phyloP scores from a whole-genome alignment of 1,284 basidiomycete genomes.

The Puccinia triticina region DNA sequence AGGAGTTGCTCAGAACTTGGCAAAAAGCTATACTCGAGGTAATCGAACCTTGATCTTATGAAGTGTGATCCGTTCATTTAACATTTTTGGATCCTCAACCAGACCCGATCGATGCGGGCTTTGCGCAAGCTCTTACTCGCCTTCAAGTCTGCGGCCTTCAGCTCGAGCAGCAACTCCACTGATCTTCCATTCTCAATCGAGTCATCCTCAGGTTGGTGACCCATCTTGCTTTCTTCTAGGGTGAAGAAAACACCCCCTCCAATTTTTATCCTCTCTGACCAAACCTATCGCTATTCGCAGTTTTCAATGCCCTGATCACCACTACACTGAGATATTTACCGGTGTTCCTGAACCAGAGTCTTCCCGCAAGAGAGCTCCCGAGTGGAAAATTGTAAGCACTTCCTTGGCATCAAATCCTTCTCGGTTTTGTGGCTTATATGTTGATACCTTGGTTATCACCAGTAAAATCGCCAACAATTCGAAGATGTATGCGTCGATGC shows the following conservation, averaged over 20 bases:
- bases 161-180: slow-evolving; percentile 66
- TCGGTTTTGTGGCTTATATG: background rate
- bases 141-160: slow-evolving; percentile 83
- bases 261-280: background rate
- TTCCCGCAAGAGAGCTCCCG: slow-evolving; percentile 79
- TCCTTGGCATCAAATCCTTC: background rate
- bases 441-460: slow-evolving; percentile 7
- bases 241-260: background rate
- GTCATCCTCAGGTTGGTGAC: slow-evolving; percentile 68
- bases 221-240: background rate
- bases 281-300: slow-evolving; percentile 61
- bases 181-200: slow-evolving; percentile 77
- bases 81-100: background rate
- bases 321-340: slow-evolving; percentile 90
- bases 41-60: slow-evolving; percentile 53
- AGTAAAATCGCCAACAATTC: slow-evolving; percentile 68
- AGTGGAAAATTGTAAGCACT: slow-evolving; percentile 78
- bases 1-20: slow-evolving; percentile 77
- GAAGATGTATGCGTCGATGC: slow-evolving; percentile 67
- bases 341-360: slow-evolving; percentile 80
- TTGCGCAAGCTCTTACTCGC: slow-evolving; percentile 82
- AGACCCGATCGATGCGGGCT: slow-evolving; percentile 73
- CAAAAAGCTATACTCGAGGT: slow-evolving; percentile 88
- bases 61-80: background rate
- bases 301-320: slow-evolving; percentile 88